phyloP scores from a whole-genome alignment of 345 rosid species.

The Tarenaya hassleriana region DNA sequence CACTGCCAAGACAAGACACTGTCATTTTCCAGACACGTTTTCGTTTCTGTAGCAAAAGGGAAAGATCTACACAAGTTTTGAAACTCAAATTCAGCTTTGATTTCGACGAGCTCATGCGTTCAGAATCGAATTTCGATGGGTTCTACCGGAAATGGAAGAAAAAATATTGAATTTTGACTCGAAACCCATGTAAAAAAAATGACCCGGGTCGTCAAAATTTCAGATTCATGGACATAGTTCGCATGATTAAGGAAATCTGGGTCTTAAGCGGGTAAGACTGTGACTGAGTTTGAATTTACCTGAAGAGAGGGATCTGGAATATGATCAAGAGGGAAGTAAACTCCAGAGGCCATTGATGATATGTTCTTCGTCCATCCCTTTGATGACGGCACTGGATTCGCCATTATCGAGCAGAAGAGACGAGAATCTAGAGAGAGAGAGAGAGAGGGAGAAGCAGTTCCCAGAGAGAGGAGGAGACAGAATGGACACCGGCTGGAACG shows the following conservation, averaged over 20 bases:
- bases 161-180: not conserved
- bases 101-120: too few species aligned
- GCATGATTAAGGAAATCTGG: constrained; percentile 3
- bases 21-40: too few species aligned
- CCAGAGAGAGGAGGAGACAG: constrained; percentile 12
- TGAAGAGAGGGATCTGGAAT: constrained; percentile 92
- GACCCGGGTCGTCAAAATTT: not conserved
- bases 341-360: constrained; percentile 50
- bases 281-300: constrained; percentile 32
- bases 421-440: constrained; percentile 8
- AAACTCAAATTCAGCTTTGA: too few species aligned
- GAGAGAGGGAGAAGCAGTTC: not conserved
- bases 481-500: constrained; percentile 18
- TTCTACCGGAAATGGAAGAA: not conserved
- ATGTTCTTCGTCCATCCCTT: constrained; percentile 55
- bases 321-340: constrained; percentile 74
- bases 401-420: constrained; percentile 21
- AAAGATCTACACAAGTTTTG: too few species aligned
- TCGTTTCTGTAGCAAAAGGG: too few species aligned
- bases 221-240: not conserved
- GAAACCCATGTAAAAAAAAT: not conserved
- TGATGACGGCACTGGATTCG: constrained; percentile 33
- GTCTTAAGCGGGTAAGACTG: constrained; percentile 10
- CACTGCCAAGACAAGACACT: too few species aligned
- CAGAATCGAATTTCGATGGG: too few species aligned